These are phyloP conservation scores for Uronychia setigera DNA, from an alignment of 73 alveolate species.

Conservation along the genomic window DNA sequence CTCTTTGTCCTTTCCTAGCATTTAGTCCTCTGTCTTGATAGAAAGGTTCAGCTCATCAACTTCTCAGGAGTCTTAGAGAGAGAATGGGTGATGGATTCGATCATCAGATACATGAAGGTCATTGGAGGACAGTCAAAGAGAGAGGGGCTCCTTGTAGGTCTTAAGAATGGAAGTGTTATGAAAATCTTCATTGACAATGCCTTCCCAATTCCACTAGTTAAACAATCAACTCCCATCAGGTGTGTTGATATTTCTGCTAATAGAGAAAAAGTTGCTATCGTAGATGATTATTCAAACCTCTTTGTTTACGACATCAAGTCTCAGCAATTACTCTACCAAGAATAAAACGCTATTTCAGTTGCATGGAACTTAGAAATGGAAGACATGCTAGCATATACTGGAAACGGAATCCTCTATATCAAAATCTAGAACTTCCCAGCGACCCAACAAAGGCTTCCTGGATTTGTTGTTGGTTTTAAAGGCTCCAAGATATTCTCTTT, in stretches of 20 bases:
- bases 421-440: slow-evolving; percentile 83
- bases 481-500: slow-evolving; percentile 97
- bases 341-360: slow-evolving; percentile 90
- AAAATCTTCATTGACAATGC: slow-evolving; percentile 96
- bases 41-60: slow-evolving; percentile 72
- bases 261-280: slow-evolving; percentile 90
- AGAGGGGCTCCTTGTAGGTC: slow-evolving; percentile 96
- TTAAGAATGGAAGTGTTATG: slow-evolving; percentile 83
- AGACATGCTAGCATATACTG: slow-evolving; percentile 88
- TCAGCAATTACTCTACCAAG: slow-evolving; percentile 86
- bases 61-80: slow-evolving; percentile 89
- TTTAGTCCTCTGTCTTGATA: slow-evolving; percentile 74
- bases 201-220: slow-evolving; percentile 95
- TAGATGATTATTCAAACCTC: slow-evolving; percentile 90
- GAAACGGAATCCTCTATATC: slow-evolving; percentile 58
- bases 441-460: slow-evolving; percentile 87
- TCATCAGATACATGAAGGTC: slow-evolving; percentile 88
- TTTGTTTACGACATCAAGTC: slow-evolving; percentile 91
- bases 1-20: slow-evolving; percentile 83
- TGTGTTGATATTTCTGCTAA: slow-evolving; percentile 85
- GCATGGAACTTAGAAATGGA: slow-evolving; percentile 98
- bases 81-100: slow-evolving; percentile 96
- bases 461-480: slow-evolving; percentile 97
- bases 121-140: slow-evolving; percentile 97
- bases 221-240: slow-evolving; percentile 89